Conservation (phyloP, 2,329 filamentous ascomycete species). For the Colletotrichum lentis region DNA sequence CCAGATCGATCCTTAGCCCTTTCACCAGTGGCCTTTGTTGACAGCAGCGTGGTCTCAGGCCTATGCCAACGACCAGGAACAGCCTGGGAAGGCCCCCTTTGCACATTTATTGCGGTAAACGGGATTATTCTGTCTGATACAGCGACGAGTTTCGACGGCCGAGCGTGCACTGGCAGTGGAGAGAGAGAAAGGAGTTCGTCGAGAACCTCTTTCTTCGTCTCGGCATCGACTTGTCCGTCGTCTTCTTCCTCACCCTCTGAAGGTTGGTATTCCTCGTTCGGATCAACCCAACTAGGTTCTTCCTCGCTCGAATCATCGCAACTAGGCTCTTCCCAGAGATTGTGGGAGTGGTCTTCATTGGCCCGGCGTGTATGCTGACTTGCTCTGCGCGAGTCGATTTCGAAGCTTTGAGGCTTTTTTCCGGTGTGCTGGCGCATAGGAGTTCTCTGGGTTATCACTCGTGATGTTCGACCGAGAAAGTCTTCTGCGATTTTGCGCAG, state of each 20-base stretch:
- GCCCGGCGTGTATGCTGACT: no score
- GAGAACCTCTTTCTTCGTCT: no score
- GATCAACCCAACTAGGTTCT: no score
- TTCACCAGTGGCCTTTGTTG: accelerated
- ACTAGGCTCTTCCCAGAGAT: no score
- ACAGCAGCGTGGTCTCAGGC: accelerated
- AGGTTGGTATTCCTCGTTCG: no score
- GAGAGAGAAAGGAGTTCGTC: no score
- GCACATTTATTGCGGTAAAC: accelerated
- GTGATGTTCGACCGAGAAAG: no score
- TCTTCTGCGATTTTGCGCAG: neutral
- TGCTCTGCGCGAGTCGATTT: no score
- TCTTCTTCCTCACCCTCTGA: neutral
- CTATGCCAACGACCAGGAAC: accelerated
- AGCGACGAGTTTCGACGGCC: neutral
- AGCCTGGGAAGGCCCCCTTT: no score
- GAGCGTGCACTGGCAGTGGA: neutral
- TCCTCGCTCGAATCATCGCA: no score
- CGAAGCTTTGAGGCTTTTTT: neutral
- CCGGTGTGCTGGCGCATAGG: neutral
- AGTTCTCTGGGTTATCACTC: neutral
- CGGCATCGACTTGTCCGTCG: neutral
- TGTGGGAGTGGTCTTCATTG: no score
- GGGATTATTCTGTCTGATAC: neutral
- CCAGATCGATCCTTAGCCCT: no score